phyloP scores from a whole-genome alignment of 257 asterid genomes.

The Nemophila menziesii region DNA sequence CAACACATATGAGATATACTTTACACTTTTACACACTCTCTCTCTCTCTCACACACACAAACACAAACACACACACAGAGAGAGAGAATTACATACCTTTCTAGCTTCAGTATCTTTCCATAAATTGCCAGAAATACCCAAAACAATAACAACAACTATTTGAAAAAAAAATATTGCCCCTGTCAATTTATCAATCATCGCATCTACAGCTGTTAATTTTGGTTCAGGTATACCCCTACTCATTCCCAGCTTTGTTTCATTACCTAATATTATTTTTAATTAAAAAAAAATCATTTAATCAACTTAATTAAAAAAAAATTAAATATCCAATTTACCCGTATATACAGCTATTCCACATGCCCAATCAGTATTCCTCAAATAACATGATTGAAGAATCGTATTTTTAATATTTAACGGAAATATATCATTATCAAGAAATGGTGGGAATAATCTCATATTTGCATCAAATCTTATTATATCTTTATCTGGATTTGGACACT shows the following conservation, averaged over 20 bases:
- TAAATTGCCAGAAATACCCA: slow-evolving; percentile 91
- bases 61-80: too few relatives aligned
- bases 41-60: too few relatives aligned
- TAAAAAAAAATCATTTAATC: too few relatives aligned
- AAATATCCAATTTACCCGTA: slow-evolving; percentile 74
- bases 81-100: too few relatives aligned
- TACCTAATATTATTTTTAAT: slow-evolving; percentile 50
- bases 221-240: slow-evolving; percentile 97
- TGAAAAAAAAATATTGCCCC: slow-evolving; percentile 96
- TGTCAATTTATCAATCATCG: slow-evolving; percentile 97
- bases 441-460: slow-evolving; percentile 89
- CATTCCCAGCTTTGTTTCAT: slow-evolving; percentile 98
- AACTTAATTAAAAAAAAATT: too few relatives aligned
- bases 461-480: slow-evolving; percentile 95
- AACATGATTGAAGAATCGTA: slow-evolving; percentile 90
- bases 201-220: slow-evolving; percentile 97
- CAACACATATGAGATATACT: too few relatives aligned
- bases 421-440: slow-evolving; percentile 87
- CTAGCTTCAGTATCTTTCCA: slow-evolving; percentile 99
- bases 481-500: slow-evolving; percentile 89
- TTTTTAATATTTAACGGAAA: slow-evolving; percentile 87
- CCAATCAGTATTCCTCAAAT: slow-evolving; percentile 96
- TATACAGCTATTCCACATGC: slow-evolving; percentile 98
- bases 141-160: slow-evolving; percentile 84
- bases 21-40: too few relatives aligned